phyloP scores from a whole-genome alignment of 1,139 yeast genomes.

The Diutina rugosa region DNA sequence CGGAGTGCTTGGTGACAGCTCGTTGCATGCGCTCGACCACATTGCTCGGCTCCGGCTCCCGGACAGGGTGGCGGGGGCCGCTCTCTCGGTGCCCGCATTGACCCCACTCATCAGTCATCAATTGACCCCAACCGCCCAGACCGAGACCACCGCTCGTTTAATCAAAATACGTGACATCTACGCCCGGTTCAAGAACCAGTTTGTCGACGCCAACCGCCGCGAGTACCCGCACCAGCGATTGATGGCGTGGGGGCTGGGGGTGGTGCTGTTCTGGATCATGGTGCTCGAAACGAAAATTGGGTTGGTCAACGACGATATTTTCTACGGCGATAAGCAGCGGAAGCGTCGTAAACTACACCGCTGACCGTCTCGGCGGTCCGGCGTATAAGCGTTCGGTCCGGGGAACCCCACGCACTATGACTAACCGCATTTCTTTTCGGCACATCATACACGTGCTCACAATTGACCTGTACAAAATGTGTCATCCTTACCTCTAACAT shows the following conservation, averaged over 20 bases:
- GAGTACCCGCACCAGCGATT: not conserved
- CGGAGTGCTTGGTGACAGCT: not conserved
- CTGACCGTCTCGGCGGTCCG: not conserved
- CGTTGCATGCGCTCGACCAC: not conserved
- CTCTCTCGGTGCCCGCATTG: not conserved
- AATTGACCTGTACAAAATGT: not conserved
- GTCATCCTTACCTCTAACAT: not conserved
- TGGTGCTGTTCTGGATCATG: not conserved
- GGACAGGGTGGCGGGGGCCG: not conserved
- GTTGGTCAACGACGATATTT: conserved; percentile 8
- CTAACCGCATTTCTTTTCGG: not conserved
- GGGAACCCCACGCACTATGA: not conserved
- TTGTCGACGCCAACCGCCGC: not conserved
- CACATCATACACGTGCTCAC: not conserved
- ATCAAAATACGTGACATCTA: not conserved
- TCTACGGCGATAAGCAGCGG: conserved; percentile 4
- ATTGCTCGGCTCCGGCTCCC: not conserved
- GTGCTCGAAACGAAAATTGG: conserved; percentile 7
- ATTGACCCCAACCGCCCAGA: not conserved
- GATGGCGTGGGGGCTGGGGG: not conserved
- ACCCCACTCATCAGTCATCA: not conserved
- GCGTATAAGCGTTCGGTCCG: not conserved
- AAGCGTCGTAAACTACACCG: not conserved
- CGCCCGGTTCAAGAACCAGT: not conserved
- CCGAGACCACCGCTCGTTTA: not conserved